phyloP scores from a whole-genome alignment of 768 basidiomycete genomes.

The Pulveroboletus sp. region DNA sequence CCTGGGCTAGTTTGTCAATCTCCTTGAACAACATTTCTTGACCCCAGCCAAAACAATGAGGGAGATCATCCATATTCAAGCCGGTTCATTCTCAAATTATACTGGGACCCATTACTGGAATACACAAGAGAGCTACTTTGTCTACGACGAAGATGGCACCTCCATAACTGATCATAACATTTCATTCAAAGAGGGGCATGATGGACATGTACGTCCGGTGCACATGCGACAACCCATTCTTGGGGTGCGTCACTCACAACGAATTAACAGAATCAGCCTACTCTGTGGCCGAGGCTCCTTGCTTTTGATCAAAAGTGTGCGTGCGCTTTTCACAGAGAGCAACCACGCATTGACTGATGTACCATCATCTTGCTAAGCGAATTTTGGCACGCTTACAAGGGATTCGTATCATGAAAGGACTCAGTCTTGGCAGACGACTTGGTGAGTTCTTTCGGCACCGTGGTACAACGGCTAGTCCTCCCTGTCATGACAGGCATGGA shows the following conservation, averaged over 20 bases:
- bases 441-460: constrained; percentile 10
- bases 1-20: background rate
- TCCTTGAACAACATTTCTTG: too few relatives aligned
- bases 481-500: constrained; percentile 41
- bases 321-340: constrained; percentile 2
- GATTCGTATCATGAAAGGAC: constrained; percentile 34
- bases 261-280: constrained; percentile 31
- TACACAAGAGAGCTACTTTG: constrained; percentile 67
- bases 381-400: constrained; percentile 58
- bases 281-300: constrained; percentile 59
- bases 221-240: background rate
- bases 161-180: constrained; percentile 47
- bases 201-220: constrained; percentile 40
- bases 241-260: background rate
- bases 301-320: constrained; percentile 66
- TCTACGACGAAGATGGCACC: constrained; percentile 43
- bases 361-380: constrained; percentile 38
- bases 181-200: constrained; percentile 64
- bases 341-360: constrained; percentile 4
- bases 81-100: constrained; percentile 63
- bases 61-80: constrained; percentile 78
- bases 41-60: constrained; percentile 42
- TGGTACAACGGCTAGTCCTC: background rate
- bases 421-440: constrained; percentile 13
- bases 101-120: constrained; percentile 81